These are phyloP conservation scores for Candida sp. DNA, from an alignment of 1,139 yeast genomes.

Conservation along the genomic window DNA sequence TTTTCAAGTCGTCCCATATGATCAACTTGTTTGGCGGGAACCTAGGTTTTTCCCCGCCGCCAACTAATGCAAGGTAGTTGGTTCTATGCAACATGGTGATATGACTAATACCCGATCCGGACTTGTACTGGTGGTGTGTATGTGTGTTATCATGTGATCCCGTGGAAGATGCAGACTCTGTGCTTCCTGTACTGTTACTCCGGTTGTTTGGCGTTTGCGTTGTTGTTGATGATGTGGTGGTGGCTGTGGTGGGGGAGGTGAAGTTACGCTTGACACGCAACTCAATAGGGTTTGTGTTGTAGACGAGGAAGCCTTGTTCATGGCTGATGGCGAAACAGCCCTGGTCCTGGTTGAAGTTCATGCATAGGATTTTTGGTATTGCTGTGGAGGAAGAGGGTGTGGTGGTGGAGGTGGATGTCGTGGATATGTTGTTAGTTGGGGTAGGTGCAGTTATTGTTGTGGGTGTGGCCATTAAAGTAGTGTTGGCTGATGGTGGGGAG, in stretches of 20 bases:
- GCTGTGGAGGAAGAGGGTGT: not conserved
- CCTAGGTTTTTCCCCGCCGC: constrained; percentile 83
- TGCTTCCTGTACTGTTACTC: constrained; percentile 10
- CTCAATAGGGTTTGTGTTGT: constrained; percentile 86
- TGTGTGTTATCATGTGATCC: constrained; percentile 4
- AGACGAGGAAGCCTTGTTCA: constrained; percentile 85
- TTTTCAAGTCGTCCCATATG: constrained; percentile 91
- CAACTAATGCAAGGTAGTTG: constrained; percentile 86
- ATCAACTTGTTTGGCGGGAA: constrained; percentile 78
- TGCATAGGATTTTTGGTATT: constrained; percentile 48
- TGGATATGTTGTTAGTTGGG: not conserved
- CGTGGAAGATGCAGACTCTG: constrained; percentile 7
- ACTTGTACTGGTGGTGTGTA: not conserved
- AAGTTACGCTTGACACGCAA: constrained; percentile 72
- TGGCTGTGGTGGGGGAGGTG: constrained; percentile 6
- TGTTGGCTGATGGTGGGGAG: not conserved
- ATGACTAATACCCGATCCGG: constrained; percentile 69
- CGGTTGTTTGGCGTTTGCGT: constrained; percentile 8
- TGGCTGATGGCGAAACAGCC: constrained; percentile 89
- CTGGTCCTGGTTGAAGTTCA: constrained; percentile 86
- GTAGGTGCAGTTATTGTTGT: not conserved
- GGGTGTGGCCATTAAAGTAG: not conserved
- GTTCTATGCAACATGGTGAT: constrained; percentile 89
- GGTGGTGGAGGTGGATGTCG: not conserved
- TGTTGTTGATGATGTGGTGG: constrained; percentile 2